Base-by-base conservation (phyloP, 2,329 filamentous ascomycete genomes). In the Leptosphaerulina australis region DNA sequence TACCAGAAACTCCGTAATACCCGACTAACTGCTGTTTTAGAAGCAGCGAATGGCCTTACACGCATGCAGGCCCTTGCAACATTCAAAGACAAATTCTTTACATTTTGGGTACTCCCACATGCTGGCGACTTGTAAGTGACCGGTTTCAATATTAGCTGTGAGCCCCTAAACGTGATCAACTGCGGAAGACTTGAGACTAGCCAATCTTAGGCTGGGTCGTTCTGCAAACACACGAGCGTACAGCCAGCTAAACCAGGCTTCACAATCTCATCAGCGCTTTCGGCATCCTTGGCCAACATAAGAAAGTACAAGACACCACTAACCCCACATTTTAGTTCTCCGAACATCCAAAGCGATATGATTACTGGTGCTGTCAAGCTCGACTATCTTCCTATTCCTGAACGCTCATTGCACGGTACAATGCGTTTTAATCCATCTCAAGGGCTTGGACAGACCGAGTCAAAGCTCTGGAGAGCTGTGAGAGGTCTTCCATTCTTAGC, bases 381-480 rank as follows among this genome's bases (percentile, higher is more conserved):
- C 24, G 53, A 58, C 20, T 56, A 53, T 26, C 29, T 51, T 3
- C 41, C 48, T 7, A 41, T 28, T 29, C 56, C 50, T 15, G 47
- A 54, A 30, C 50, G 48, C 29, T 54, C 53, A 29, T 30, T 48
- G 3, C 37, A 30, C 15, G 56, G 53, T 21, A 59, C 40, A 3
- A 59, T 59, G 56, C 47, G 44, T 26, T 59, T 53, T 38, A 56
- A 56, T 22, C 47, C 53, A 6, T 52, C 56, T n/a, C 56, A 59
- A 41, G 47, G 50, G 10, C 29, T 54, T n/a, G 50, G 53, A 1
- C 37, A 54, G 3, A 34, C 10, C 3, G 56, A 59, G 28, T 54
- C 56, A 4, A 59, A 54, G 30, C n/a, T 53, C 18, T 34, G 45
- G 25, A 50, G 56, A 30, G 53, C 56, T 11, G 22, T 41, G 3